Evolutionary conservation across 331 rosid species (phyloP), one percentile per base, ranked within the genome.

Genomic region (Malus hybrid): DNA sequence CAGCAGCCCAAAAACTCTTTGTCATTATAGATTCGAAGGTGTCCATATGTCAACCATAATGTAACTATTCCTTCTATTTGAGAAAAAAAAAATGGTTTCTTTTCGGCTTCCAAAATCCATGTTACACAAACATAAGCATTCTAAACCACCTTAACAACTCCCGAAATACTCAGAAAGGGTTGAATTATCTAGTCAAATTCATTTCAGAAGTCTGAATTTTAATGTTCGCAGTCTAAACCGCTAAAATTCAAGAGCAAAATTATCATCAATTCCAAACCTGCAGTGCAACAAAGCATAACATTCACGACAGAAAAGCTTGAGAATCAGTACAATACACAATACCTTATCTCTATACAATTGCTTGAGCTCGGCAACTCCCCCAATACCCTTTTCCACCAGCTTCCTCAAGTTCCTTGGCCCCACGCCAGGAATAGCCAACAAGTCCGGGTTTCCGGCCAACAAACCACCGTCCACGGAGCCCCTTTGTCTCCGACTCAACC

Each of bases 291-390:
- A 16, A 34, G 3, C 22, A 2, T 11, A 55, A 2, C 11, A 55
- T 55, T 18, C 6, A 28, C 30, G 64, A 52, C 19, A 18, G 16
- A 65, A 4, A 4, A 36, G 34, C 68, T 34, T 19, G 4, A 56
- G 18, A 67, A 11, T 19, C 20, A 10, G 12, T 4, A 62, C 62
- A 34, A 12, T 26, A 18, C 32, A 55, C 50, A 55, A 20, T 72
- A 93, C 98, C 97, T 92, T 94, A 77, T 90, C 97, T 85, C 80
- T 94, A 78, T 94, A 94, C 78, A 94, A 78, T 73, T 92, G 93
- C 82, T 94, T 94, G 70, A 94, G 97, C 80, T 94, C 90, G 20
- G 94, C 91, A 52, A 94, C 93, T 72, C 96, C 96, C 16, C 86
- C 94, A 63, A 94, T 88, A 36, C 99, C 99, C 61, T 94, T 94